Evolutionary conservation across 1,284 basidiomycete species (phyloP), one percentile per base, ranked within the genome.

Genomic region (Agroathelia rolfsii): DNA sequence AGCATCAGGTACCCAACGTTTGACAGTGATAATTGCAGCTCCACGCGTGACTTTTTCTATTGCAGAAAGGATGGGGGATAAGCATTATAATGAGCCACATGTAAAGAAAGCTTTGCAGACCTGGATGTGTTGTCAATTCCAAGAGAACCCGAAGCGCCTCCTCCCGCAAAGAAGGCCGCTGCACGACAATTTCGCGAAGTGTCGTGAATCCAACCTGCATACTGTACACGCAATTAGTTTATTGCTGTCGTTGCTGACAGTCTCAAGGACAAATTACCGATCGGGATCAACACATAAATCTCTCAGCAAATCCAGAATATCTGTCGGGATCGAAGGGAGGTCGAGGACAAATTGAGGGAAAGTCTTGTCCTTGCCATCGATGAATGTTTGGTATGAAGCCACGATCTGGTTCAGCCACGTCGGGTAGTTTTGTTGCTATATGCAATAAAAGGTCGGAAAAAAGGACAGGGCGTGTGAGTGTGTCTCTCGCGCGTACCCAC

Each of bases 21-120:
- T 87, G 37, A 95, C 80, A 1, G 87, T 90, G 47, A 87, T 88
- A 57, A 96, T 96, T 2, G 93, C 92, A 9, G 88, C 82, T 6
- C 81, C 83, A 33, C 92, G 75, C 7, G 83, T 83, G 48, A 84
- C 74, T 50, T 83, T 79, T 48, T 89, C 86, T 76, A 47, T 21
- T 30, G n/a, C n/a, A n/a, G n/a, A 19, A 14, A 27, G 35, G 28
- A 29, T 15, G 20, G 37, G 4, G n/a, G n/a, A n/a, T n/a, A n/a
- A n/a, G n/a, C n/a, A n/a, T n/a, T n/a, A n/a, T n/a, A n/a, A n/a
- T n/a, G n/a, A n/a, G n/a, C n/a, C n/a, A n/a, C n/a, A n/a, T n/a
- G n/a, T n/a, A n/a, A 41, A 37, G 8, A 34, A 15, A 22, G 22
- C 30, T 19, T 35, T 24, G 47, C 59, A 30, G 48, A 85, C 84